A percentile compares a stretch with the other conserved stretches of the same genome.
These are phyloP conservation scores for Incumbomyces lentus DNA, from an alignment of 2,329 filamentous ascomycete species.

Conservation along the genomic window DNA sequence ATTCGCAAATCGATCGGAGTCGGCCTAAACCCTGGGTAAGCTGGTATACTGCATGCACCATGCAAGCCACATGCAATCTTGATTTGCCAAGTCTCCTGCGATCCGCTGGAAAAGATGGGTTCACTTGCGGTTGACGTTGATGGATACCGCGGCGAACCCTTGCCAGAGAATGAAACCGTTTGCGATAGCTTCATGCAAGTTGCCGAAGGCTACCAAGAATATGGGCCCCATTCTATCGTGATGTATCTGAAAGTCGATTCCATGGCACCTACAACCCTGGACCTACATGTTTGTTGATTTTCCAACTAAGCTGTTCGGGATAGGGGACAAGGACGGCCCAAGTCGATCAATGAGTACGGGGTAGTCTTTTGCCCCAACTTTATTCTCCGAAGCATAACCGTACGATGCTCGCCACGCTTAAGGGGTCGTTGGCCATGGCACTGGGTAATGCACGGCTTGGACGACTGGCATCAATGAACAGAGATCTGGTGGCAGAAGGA, in stretches of 20 bases:
- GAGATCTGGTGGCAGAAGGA: neutral
- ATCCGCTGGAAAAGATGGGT: neutral
- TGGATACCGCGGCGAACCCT: neutral
- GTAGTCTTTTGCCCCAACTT: no score
- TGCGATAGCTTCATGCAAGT: conserved; percentile 4
- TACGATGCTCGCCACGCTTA: no score
- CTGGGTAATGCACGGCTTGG: no score
- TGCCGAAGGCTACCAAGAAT: neutral
- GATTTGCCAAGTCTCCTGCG: neutral
- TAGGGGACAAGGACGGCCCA: no score
- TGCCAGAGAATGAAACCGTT: neutral
- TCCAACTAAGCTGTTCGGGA: no score
- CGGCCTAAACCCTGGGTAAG: no score
- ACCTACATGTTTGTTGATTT: neutral
- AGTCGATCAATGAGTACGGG: no score
- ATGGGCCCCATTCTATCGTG: neutral
- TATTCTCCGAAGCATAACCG: no score
- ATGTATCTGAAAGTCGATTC: neutral
- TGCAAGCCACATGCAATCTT: neutral
- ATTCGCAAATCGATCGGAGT: conserved; percentile 6
- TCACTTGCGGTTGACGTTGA: neutral
- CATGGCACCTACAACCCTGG: conserved; percentile 1
- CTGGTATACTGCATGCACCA: neutral
- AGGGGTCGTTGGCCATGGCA: no score
- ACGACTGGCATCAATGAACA: no score